phyloP scores from a whole-genome alignment of 345 rosid genomes.

The Turnera subulata region DNA sequence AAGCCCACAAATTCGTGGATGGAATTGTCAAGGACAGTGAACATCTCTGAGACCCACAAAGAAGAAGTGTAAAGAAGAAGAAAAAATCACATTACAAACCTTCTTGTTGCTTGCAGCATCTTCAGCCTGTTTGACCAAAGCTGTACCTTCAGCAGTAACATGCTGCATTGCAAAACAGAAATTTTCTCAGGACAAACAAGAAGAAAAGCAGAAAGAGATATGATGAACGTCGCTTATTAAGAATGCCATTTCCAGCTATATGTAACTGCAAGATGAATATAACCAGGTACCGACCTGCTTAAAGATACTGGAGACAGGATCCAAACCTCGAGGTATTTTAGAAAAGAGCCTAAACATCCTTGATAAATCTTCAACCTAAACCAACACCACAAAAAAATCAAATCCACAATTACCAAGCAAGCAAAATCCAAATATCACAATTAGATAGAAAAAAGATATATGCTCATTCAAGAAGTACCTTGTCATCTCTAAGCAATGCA shows the following conservation, averaged over 20 bases:
- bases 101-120: conserved; percentile 34
- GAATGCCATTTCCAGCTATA: not conserved
- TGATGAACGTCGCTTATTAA: not conserved
- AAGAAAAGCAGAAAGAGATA: not conserved
- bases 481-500: conserved; percentile 38
- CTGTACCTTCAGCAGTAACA: conserved; percentile 31
- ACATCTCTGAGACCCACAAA: too few species aligned
- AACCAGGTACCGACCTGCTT: conserved; percentile 26
- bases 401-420: not conserved
- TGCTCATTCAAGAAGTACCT: conserved; percentile 11
- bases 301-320: conserved; percentile 33
- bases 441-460: not conserved
- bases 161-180: conserved; percentile 23
- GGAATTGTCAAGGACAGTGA: too few species aligned
- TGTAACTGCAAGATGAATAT: not conserved
- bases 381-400: conserved; percentile 1
- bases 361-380: conserved; percentile 37
- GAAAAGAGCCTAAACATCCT: conserved; percentile 35
- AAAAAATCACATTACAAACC: conserved; percentile 12
- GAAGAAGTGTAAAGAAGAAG: too few species aligned
- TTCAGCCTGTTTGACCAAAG: conserved; percentile 39
- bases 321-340: conserved; percentile 32
- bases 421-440: not conserved
- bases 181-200: not conserved
- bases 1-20: too few species aligned